Percentiles rank a stretch among this genome's conserved stretches.
phyloP scores from a whole-genome alignment of 257 asterid species.

The Solanum acaule region DNA sequence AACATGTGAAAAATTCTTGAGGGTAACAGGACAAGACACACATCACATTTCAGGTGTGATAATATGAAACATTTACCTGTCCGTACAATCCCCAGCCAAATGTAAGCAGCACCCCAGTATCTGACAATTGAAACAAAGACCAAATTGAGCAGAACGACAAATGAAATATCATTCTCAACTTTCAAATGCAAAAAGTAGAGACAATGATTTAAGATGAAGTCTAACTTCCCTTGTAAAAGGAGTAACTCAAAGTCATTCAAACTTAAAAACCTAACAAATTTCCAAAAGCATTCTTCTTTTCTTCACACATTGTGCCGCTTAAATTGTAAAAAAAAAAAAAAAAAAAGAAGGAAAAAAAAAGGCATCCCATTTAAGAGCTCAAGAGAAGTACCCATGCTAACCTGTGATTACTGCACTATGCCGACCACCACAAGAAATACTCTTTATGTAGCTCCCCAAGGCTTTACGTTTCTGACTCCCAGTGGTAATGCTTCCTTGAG shows the following conservation, averaged over 20 bases:
- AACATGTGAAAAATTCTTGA: not conserved
- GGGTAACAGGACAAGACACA: not conserved
- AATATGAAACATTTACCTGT: conserved; percentile 32
- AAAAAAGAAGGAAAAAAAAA: too few relatives aligned
- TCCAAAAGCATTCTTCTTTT: not conserved
- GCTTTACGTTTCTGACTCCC: conserved; percentile 18
- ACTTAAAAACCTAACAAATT: not conserved
- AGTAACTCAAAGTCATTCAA: not conserved
- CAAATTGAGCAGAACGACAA: not conserved
- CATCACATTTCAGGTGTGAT: not conserved
- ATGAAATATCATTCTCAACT: not conserved
- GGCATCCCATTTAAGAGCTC: not conserved
- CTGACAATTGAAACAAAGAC: conserved; percentile 17
- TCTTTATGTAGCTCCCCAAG: conserved; percentile 41
- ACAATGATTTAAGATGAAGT: not conserved
- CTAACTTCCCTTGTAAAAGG: not conserved
- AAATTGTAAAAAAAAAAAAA: not conserved
- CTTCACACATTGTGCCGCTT: not conserved
- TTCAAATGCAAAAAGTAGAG: not conserved
- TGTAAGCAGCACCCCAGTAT: conserved; percentile 59
- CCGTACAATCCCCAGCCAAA: conserved; percentile 85
- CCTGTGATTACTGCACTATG: conserved; percentile 74
- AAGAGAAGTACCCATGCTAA: conserved; percentile 10
- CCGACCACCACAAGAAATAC: conserved; percentile 76
- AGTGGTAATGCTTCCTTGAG: conserved; percentile 19